Evolutionary conservation across 768 basidiomycete species (phyloP).

Genomic region (Lactifluus volemus): DNA sequence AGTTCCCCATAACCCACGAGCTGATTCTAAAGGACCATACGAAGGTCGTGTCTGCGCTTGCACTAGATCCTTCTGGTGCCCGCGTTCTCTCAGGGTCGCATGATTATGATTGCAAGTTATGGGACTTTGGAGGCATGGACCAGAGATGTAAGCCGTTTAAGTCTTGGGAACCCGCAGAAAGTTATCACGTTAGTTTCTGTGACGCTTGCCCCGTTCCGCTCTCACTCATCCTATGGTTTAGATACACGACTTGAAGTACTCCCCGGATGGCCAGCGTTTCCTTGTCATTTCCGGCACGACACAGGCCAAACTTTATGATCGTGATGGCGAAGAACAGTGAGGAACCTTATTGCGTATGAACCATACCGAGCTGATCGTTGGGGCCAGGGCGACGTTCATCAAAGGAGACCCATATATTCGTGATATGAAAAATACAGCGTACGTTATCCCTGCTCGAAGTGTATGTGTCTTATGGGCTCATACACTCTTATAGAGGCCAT

Average conservation of each 20-base stretch:
- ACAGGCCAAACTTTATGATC: constrained; percentile 82
- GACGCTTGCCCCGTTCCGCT: constrained; percentile 1
- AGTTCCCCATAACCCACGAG: constrained; percentile 87
- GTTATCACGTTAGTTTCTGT: constrained; percentile 63
- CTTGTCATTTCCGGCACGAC: constrained; percentile 82
- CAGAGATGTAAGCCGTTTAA: constrained; percentile 86
- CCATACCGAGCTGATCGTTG: constrained; percentile 40
- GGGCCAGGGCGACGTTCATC: constrained; percentile 60
- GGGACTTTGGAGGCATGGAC: constrained; percentile 99
- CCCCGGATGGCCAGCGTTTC: constrained; percentile 77
- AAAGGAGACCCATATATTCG: constrained; percentile 98
- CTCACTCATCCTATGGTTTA: constrained; percentile 26
- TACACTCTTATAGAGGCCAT: constrained; percentile 59
- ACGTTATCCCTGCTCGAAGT: constrained; percentile 26
- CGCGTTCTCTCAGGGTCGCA: constrained; percentile 86
- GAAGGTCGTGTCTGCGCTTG: constrained; percentile 89
- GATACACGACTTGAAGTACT: constrained; percentile 90
- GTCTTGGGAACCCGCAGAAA: constrained; percentile 90
- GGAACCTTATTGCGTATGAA: constrained; percentile 28
- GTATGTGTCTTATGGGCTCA: not conserved
- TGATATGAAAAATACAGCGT: constrained; percentile 99
- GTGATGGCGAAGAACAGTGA: constrained; percentile 90
- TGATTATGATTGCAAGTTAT: constrained; percentile 96
- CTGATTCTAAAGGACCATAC: constrained; percentile 88
- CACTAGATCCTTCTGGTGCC: constrained; percentile 91